phyloP scores from a whole-genome alignment of 169 alveolate genomes.

The Cystoisospora suis region DNA sequence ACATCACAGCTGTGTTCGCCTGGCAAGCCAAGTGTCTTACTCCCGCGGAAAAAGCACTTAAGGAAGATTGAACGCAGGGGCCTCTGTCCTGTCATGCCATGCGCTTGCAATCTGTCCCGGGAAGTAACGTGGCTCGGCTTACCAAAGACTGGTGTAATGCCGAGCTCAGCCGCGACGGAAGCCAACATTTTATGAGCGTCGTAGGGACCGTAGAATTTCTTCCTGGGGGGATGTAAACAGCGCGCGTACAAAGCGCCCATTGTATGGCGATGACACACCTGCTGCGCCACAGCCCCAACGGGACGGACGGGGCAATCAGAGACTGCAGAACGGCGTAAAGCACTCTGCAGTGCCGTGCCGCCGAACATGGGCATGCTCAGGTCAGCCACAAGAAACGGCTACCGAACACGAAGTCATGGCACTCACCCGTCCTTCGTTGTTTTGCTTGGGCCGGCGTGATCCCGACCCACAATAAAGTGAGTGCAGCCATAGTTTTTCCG shows the following conservation, averaged over 20 bases:
- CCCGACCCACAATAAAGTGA: conserved; percentile 75
- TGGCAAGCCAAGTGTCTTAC: too few relatives aligned
- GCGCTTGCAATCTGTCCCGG: too few relatives aligned
- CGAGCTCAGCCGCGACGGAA: conserved; percentile 47
- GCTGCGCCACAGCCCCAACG: background rate
- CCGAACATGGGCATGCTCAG: background rate
- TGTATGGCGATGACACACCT: too few relatives aligned
- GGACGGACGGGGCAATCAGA: background rate
- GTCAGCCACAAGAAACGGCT: background rate
- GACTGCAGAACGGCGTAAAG: background rate
- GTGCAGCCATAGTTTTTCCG: conserved; percentile 74
- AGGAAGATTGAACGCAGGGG: too few relatives aligned
- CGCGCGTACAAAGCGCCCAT: background rate
- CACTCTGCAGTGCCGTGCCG: background rate
- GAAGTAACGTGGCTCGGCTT: too few relatives aligned
- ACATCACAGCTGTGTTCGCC: too few relatives aligned
- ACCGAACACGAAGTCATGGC: background rate
- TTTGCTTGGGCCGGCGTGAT: conserved; percentile 74
- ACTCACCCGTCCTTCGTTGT: conserved; percentile 38
- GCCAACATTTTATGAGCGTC: conserved; percentile 68
- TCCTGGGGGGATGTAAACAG: background rate
- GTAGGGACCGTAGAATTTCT: conserved; percentile 69
- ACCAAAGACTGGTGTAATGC: conserved; percentile 66
- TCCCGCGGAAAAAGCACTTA: too few relatives aligned
- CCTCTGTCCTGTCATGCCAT: too few relatives aligned